Evolutionary conservation across 2,329 filamentous ascomycete genomes (phyloP), one percentile per base, ranked within the genome.

Genomic region (Arthroderma sp.): DNA sequence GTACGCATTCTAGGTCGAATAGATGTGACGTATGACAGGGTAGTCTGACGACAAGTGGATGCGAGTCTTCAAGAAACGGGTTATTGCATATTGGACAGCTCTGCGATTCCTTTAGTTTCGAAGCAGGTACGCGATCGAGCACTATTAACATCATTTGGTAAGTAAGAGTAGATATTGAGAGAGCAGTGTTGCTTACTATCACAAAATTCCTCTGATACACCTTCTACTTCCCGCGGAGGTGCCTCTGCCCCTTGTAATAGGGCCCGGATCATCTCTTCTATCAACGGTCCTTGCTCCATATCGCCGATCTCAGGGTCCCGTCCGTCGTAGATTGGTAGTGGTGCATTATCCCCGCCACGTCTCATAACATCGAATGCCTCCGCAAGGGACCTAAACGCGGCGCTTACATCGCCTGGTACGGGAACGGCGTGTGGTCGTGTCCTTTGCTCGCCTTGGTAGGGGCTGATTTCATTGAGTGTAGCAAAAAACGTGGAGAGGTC

Each of bases 401-500:
- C 81, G 49, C 78, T 77, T 62, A 85, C 75, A 64, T 85, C 81
- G 57, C 77, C 76, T 1, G 82, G 82, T 3, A 82, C 76, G 0
- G 82, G 82, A 0, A 81, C 67, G 1, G 82, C 79, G 67, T 84
- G 71, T n/a, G 74, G 72, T 64, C 83, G 80, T 56, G 76, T 75
- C 53, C 77, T 79, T 49, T 70, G 64, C 57, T 72, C 69, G 5
- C 74, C 70, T 25, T 73, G 63, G 65, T 78, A 75, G 31, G 76
- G 78, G 7, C 78, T 81, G 58, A 82, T 77, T 63, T 83, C 79
- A 59, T 72, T 71, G 54, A 85, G 79, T 47, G 79, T 79, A 58
- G 77, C 76, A 72, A 84, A 84, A 74, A 85, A 85, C 64, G 81
- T 82, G 41, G 79, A 81, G 41, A 85, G 77, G 67, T 85, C 82